Percentiles rank a stretch among this genome's conserved stretches.
These are phyloP conservation scores for Gracilariopsis chorda DNA, from an alignment of 23 red algal genomes.

Conservation along the genomic window DNA sequence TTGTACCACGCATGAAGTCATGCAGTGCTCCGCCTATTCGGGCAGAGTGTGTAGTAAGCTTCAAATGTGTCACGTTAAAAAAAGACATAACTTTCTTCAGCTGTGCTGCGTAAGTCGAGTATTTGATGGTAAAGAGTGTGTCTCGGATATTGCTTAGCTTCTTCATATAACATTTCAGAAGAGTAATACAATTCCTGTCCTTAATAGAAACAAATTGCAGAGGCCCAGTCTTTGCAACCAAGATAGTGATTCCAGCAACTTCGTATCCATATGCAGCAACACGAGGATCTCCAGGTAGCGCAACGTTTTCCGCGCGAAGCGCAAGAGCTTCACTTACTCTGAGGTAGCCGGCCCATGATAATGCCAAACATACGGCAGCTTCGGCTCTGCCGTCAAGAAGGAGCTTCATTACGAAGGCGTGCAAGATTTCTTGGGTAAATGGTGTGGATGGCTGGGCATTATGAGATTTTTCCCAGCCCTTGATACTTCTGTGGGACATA, in stretches of 20 bases:
- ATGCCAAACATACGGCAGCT: neutral
- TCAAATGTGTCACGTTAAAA: neutral
- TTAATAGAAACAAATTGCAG: neutral
- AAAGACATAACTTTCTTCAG: no score
- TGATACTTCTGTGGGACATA: neutral
- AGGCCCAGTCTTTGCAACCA: neutral
- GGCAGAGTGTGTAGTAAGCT: constrained; percentile 7
- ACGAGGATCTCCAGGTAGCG: neutral
- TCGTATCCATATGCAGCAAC: neutral
- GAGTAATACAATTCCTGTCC: no score
- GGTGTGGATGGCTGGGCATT: neutral
- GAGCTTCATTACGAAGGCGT: neutral
- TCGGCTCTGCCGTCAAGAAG: neutral
- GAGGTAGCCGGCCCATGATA: neutral
- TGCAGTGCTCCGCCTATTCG: neutral
- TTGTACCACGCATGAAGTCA: neutral
- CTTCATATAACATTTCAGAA: no score
- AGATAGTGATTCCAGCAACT: neutral
- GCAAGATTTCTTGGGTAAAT: neutral
- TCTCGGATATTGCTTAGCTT: no score
- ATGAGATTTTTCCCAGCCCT: neutral
- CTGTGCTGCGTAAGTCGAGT: no score
- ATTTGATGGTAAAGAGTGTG: no score
- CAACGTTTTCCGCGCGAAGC: neutral
- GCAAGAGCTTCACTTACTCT: neutral